A percentile compares a stretch with the other conserved stretches of the same genome.
Evolutionary conservation across 2,329 filamentous ascomycete genomes (phyloP).

Genomic region (Epichloe festucae): DNA sequence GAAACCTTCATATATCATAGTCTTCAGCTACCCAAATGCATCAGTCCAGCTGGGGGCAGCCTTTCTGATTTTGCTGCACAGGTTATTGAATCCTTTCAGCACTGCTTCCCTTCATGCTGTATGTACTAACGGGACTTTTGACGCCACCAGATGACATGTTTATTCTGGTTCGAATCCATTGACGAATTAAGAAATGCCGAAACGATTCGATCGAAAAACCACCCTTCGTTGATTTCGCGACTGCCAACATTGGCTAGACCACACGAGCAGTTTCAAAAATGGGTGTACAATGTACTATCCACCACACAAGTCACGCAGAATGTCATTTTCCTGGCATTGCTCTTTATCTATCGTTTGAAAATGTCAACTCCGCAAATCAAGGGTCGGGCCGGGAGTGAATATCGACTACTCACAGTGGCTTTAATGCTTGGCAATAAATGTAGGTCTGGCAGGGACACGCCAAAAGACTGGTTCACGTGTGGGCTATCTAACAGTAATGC

Average conservation of each 20-base stretch:
- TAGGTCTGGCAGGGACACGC: constrained; percentile 26
- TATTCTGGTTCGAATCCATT: constrained; percentile 94
- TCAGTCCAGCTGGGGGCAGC: constrained; percentile 62
- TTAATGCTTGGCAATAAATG: constrained; percentile 98
- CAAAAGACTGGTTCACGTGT: background rate
- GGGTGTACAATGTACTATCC: constrained; percentile 79
- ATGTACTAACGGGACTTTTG: background rate
- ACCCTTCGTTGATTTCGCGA: constrained; percentile 29
- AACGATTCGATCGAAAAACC: constrained; percentile 34
- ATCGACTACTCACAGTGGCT: constrained; percentile 80
- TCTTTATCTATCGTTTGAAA: constrained; percentile 91
- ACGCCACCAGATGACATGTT: constrained; percentile 63
- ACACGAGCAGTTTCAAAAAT: constrained; percentile 73
- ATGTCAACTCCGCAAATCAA: constrained; percentile 79
- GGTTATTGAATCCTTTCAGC: constrained; percentile 32
- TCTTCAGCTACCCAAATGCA: constrained; percentile 61
- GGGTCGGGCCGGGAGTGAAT: constrained; percentile 87
- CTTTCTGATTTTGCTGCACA: constrained; percentile 74
- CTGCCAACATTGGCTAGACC: constrained; percentile 64
- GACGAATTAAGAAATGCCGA: constrained; percentile 67
- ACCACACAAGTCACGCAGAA: constrained; percentile 96
- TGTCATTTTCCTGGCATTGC: constrained; percentile 74
- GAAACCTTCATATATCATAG: constrained; percentile 41
- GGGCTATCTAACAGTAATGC: background rate
- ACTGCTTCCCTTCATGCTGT: background rate